A percentile compares a stretch with the other conserved stretches of the same genome.
phyloP scores from a whole-genome alignment of 1,284 basidiomycete genomes.

The Quambalaria eucalypti region DNA sequence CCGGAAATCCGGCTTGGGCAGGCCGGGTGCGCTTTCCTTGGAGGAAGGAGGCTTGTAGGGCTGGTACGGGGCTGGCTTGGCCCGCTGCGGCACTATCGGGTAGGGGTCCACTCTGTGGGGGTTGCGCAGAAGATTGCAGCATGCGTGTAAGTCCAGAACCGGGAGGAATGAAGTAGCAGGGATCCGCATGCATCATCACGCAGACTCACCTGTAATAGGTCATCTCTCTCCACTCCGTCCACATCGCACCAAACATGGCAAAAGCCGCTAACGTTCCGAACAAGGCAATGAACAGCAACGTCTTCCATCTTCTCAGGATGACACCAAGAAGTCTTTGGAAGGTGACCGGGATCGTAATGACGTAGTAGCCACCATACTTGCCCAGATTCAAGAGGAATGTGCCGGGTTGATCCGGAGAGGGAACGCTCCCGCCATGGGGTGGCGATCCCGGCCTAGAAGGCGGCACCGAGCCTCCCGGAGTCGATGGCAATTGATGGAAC shows the following conservation, averaged over 20 bases:
- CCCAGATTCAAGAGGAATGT: constrained; percentile 36
- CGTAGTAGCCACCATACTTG: constrained; percentile 34
- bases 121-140: too few species aligned
- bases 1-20: constrained; percentile 24
- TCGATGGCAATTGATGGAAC: constrained; percentile 33
- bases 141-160: too few species aligned
- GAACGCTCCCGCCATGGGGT: constrained; percentile 31
- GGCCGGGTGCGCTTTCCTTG: constrained; percentile 17
- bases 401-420: constrained; percentile 16
- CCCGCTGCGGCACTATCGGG: constrained; percentile 27
- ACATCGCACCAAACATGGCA: constrained; percentile 39
- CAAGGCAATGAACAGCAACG: constrained; percentile 30
- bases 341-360: constrained; percentile 24
- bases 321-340: constrained; percentile 24
- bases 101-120: constrained; percentile 32
- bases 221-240: constrained; percentile 46
- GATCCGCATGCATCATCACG: not conserved
- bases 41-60: constrained; percentile 14
- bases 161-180: not conserved
- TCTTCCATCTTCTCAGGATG: constrained; percentile 39
- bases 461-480: constrained; percentile 27
- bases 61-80: not conserved
- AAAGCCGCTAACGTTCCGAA: constrained; percentile 33
- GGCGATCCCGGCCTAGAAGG: constrained; percentile 30
- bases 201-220: constrained; percentile 40